A percentile compares a stretch with the other conserved stretches of the same genome.
phyloP scores from a whole-genome alignment of 805 yeast species.

The Starmerella vitae region DNA sequence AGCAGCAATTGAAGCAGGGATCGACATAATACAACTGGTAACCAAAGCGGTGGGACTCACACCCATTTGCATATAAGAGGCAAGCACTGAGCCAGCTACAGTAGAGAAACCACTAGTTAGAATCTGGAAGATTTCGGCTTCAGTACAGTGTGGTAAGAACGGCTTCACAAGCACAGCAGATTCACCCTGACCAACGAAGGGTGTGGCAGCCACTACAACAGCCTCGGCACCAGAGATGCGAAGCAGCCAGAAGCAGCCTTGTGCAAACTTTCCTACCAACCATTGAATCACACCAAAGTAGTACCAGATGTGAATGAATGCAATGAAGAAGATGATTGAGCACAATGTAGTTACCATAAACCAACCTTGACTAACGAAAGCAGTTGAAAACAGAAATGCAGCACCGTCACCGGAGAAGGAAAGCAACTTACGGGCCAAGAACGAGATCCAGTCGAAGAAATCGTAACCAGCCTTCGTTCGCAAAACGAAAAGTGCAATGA shows the following conservation, averaged over 20 bases:
- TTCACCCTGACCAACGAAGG: conserved; percentile 55
- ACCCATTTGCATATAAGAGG: conserved; percentile 50
- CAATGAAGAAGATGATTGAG: conserved; percentile 51
- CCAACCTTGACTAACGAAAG: conserved; percentile 31
- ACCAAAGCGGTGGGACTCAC: conserved; percentile 49
- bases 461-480: conserved; percentile 49
- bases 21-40: conserved; percentile 57
- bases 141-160: conserved; percentile 44
- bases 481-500: conserved; percentile 46
- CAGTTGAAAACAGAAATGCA: conserved; percentile 39
- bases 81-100: conserved; percentile 50
- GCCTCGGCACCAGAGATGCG: conserved; percentile 51
- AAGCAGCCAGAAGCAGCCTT: conserved; percentile 47
- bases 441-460: conserved; percentile 46
- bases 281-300: conserved; percentile 49
- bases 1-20: conserved; percentile 49
- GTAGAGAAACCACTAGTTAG: conserved; percentile 53
- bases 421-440: conserved; percentile 42
- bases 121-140: conserved; percentile 48
- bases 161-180: conserved; percentile 48
- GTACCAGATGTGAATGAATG: conserved; percentile 46
- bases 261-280: conserved; percentile 43
- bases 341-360: conserved; percentile 49
- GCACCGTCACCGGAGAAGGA: conserved; percentile 48
- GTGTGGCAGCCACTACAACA: conserved; percentile 52